Evolutionary conservation across 208 protist species (phyloP).

Genomic region (Chromosphaera perkinsii): DNA sequence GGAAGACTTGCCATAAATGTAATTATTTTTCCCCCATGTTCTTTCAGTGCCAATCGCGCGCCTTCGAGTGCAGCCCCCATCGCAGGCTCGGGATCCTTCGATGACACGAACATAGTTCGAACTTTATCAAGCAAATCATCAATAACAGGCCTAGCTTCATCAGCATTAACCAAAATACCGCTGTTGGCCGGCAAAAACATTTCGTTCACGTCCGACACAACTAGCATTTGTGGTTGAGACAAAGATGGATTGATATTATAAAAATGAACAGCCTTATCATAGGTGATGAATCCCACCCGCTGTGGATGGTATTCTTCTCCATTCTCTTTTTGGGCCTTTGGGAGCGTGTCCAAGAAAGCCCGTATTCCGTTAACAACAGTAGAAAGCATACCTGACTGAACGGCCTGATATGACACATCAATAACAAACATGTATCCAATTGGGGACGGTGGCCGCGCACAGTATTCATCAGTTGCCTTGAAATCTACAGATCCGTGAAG

Average conservation of each 20-base stretch:
- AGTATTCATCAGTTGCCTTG: conserved; percentile 30
- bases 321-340: conserved; percentile 1
- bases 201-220: conserved; percentile 33
- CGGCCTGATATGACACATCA: conserved; percentile 34
- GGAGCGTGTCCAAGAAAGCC: conserved; percentile 9
- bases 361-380: background rate
- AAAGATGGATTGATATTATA: conserved; percentile 32
- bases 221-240: conserved; percentile 34
- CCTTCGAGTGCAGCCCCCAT: background rate
- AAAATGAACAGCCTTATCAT: conserved; percentile 35
- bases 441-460: conserved; percentile 18
- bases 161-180: conserved; percentile 28
- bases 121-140: conserved; percentile 11
- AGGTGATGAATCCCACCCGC: conserved; percentile 29
- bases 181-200: conserved; percentile 31
- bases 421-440: conserved; percentile 27
- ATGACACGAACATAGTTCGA: conserved; percentile 1
- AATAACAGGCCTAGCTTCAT: conserved; percentile 7
- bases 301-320: conserved; percentile 17
- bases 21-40: conserved; percentile 7
- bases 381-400: conserved; percentile 16
- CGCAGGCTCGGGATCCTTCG: conserved; percentile 3
- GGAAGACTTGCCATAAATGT: conserved; percentile 18
- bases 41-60: background rate
- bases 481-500: conserved; percentile 38